Percentiles rank a stretch among this genome's conserved stretches.
These are phyloP conservation scores for Monosporascus sp. DNA, from an alignment of 2,329 filamentous ascomycete species.

Conservation along the genomic window DNA sequence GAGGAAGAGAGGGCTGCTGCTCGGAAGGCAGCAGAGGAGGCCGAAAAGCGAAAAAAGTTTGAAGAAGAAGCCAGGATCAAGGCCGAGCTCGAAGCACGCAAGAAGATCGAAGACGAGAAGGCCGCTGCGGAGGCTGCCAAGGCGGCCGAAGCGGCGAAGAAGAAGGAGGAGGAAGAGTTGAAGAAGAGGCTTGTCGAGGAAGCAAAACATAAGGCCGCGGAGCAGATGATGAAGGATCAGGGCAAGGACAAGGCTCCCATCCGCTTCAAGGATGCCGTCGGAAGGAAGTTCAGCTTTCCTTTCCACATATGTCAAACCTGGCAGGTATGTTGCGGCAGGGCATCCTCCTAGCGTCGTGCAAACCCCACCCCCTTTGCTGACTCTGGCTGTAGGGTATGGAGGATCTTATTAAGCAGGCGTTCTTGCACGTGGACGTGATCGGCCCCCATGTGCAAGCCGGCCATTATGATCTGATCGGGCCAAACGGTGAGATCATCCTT, in stretches of 20 bases:
- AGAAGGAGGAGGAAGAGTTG: constrained; percentile 52
- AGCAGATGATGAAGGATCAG: constrained; percentile 38
- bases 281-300: constrained; percentile 88
- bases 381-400: constrained; percentile 65
- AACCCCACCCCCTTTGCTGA: constrained; percentile 17
- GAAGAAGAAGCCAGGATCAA: constrained; percentile 31
- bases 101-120: constrained; percentile 36
- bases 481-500: constrained; percentile 77
- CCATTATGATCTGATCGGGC: constrained; percentile 75
- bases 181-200: constrained; percentile 44
- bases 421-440: constrained; percentile 70
- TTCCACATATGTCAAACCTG: constrained; percentile 81
- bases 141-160: constrained; percentile 46
- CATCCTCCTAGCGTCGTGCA: neutral
- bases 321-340: constrained; percentile 52
- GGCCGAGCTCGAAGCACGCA: constrained; percentile 35
- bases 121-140: constrained; percentile 33
- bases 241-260: constrained; percentile 68
- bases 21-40: constrained; percentile 23
- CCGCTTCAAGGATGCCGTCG: constrained; percentile 86
- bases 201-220: constrained; percentile 39
- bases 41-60: constrained; percentile 18
- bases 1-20: constrained; percentile 25
- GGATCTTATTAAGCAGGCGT: constrained; percentile 78
- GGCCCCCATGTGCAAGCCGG: constrained; percentile 72